Evolutionary conservation across 2,329 filamentous ascomycete genomes (phyloP).

Genomic region (Fusarium sp.): DNA sequence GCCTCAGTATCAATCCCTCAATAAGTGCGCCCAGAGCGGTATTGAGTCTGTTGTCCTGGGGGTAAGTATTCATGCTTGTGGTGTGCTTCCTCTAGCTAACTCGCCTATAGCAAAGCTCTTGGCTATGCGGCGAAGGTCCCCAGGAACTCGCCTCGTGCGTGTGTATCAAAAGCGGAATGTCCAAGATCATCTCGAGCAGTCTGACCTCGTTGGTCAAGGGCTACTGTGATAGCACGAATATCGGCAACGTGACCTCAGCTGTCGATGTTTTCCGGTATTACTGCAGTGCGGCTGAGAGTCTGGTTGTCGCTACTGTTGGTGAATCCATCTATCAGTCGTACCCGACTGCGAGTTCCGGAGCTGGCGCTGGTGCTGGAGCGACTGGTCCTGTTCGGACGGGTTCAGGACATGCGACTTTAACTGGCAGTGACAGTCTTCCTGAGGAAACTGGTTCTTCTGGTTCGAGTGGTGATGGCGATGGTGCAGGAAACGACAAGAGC

Average conservation of each 20-base stretch:
- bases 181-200: constrained; percentile 52
- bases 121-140: constrained; percentile 58
- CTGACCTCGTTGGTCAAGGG: constrained; percentile 58
- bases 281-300: constrained; percentile 59
- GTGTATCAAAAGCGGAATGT: constrained; percentile 62
- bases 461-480: neutral
- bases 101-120: constrained; percentile 42
- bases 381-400: constrained; percentile 19
- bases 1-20: constrained; percentile 56
- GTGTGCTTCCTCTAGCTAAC: neutral
- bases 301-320: constrained; percentile 54
- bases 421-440: neutral
- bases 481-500: neutral
- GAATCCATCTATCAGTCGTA: constrained; percentile 46
- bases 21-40: constrained; percentile 56
- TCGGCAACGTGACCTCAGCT: constrained; percentile 58
- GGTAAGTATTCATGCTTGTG: constrained; percentile 43
- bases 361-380: constrained; percentile 11
- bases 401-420: constrained; percentile 22
- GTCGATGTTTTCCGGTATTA: constrained; percentile 58
- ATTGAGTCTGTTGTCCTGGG: constrained; percentile 55
- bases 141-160: constrained; percentile 63
- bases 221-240: constrained; percentile 56
- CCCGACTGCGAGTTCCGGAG: constrained; percentile 26
- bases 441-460: neutral